These are phyloP conservation scores for Psilocybe azurescens DNA, from an alignment of 768 basidiomycete genomes.

Conservation along the genomic window DNA sequence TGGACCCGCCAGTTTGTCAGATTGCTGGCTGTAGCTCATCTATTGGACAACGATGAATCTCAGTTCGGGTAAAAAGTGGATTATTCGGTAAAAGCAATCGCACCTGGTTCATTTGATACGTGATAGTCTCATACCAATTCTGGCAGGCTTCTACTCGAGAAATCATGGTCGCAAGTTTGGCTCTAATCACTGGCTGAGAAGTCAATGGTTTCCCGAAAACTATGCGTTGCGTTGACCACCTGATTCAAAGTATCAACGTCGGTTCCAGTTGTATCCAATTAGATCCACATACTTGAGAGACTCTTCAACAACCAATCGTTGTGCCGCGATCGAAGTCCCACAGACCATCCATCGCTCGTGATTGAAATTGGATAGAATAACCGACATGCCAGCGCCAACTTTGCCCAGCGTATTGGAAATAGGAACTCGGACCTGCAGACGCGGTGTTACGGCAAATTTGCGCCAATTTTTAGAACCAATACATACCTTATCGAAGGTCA, in stretches of 20 bases:
- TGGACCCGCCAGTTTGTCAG: constrained; percentile 84
- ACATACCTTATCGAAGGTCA: constrained; percentile 73
- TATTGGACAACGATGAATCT: constrained; percentile 32
- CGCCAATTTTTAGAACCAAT: neutral
- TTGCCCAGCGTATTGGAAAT: constrained; percentile 87
- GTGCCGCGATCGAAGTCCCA: constrained; percentile 71
- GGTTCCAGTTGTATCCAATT: constrained; percentile 2
- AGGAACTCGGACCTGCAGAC: constrained; percentile 69
- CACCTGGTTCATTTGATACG: constrained; percentile 92
- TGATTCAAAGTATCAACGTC: constrained; percentile 30
- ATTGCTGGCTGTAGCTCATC: constrained; percentile 89
- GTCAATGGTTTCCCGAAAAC: constrained; percentile 90
- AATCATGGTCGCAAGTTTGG: constrained; percentile 90
- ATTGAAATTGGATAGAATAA: constrained; percentile 87
- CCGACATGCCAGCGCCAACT: constrained; percentile 82
- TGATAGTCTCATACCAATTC: constrained; percentile 89
- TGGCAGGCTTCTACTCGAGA: constrained; percentile 86
- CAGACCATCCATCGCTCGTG: constrained; percentile 92
- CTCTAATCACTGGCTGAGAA: constrained; percentile 84
- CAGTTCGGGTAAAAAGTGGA: neutral
- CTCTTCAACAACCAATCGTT: constrained; percentile 86
- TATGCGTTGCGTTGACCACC: constrained; percentile 88
- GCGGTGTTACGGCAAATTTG: constrained; percentile 13
- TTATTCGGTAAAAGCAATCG: constrained; percentile 3
- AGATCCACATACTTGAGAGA: constrained; percentile 69